phyloP scores from a whole-genome alignment of 768 basidiomycete genomes.

The Mycena polygramma region DNA sequence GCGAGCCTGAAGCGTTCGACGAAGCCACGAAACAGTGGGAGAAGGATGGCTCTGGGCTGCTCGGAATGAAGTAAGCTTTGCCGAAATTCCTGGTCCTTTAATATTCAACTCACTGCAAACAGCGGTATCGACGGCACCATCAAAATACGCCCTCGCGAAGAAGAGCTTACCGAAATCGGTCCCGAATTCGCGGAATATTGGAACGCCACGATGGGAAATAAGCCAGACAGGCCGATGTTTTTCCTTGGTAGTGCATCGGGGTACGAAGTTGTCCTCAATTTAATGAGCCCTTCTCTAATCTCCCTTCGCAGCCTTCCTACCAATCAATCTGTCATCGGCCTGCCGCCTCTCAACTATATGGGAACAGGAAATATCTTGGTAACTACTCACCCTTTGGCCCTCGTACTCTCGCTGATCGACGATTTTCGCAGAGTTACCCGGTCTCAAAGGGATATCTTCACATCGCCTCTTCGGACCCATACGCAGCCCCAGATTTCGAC shows the following conservation, averaged over 20 bases:
- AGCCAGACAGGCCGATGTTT: constrained; percentile 57
- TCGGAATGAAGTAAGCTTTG: constrained; percentile 51
- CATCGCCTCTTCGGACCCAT: constrained; percentile 46
- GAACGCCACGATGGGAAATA: constrained; percentile 48
- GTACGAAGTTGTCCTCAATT: constrained; percentile 37
- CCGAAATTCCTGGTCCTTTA: background rate
- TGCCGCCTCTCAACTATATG: constrained; percentile 41
- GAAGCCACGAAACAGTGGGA: constrained; percentile 44
- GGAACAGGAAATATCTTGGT: constrained; percentile 42
- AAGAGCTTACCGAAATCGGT: constrained; percentile 53
- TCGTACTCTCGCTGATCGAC: too few relatives aligned
- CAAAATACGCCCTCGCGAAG: constrained; percentile 54
- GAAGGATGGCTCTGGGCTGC: constrained; percentile 48
- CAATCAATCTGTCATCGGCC: constrained; percentile 11
- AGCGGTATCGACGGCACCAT: constrained; percentile 55
- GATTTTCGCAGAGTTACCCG: constrained; percentile 48
- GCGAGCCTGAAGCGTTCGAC: constrained; percentile 27
- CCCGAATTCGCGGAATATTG: constrained; percentile 49
- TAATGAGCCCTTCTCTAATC: background rate
- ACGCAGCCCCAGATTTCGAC: constrained; percentile 50
- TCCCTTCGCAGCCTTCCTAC: constrained; percentile 8
- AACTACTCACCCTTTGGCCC: background rate
- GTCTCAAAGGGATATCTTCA: constrained; percentile 52
- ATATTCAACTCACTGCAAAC: background rate
- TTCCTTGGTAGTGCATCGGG: constrained; percentile 45